Conservation (phyloP, 805 yeast species). For the Metschnikowia vanudenii region DNA sequence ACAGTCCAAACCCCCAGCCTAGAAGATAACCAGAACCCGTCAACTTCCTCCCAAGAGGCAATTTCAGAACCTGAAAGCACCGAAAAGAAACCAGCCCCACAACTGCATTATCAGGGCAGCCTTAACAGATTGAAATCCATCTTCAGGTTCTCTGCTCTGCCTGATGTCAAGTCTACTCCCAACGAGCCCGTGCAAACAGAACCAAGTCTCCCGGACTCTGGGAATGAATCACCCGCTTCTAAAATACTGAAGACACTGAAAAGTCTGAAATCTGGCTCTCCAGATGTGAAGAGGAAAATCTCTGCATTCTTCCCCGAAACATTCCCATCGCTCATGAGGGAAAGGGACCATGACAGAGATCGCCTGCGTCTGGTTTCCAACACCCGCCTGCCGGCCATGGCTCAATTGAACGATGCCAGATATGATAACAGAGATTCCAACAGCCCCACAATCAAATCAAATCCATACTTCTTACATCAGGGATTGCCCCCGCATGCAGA, state of each 20-base stretch:
- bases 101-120: neutral
- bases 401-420: neutral
- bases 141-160: conserved; percentile 15
- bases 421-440: conserved; percentile 4
- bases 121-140: conserved; percentile 3
- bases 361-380: neutral
- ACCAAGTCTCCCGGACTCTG: neutral
- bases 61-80: conserved; percentile 1
- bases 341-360: neutral
- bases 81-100: conserved; percentile 2
- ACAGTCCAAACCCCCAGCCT: too few species aligned
- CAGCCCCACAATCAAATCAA: conserved; percentile 34
- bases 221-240: neutral
- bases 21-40: too few species aligned
- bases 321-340: neutral
- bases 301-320: neutral
- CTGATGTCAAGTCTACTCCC: conserved; percentile 10
- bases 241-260: too few species aligned
- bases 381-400: neutral
- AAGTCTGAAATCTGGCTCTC: neutral
- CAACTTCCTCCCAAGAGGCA: neutral
- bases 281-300: neutral
- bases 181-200: neutral
- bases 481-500: conserved; percentile 54
- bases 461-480: conserved; percentile 56